These are phyloP conservation scores for Suillus fuscotomentosus DNA, from an alignment of 768 basidiomycete species.

Conservation along the genomic window DNA sequence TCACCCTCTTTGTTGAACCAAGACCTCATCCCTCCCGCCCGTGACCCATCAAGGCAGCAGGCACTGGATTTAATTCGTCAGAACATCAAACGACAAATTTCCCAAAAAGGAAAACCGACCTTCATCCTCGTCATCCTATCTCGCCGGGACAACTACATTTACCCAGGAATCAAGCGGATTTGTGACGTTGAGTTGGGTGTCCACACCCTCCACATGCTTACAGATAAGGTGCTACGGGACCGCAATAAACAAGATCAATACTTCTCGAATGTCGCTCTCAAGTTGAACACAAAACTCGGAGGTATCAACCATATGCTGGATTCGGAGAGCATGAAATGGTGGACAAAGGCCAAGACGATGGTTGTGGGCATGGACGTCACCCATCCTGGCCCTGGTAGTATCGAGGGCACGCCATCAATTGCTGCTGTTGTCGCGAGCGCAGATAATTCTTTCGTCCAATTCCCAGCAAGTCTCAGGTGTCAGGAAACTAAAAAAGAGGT, in stretches of 20 bases:
- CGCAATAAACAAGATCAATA: conserved; percentile 71
- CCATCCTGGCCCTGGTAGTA: conserved; percentile 68
- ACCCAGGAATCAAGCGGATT: conserved; percentile 78
- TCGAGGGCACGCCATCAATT: conserved; percentile 75
- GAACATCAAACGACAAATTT: conserved; percentile 33
- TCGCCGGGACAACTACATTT: conserved; percentile 68
- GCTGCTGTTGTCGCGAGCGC: conserved; percentile 81
- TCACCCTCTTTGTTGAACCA: conserved; percentile 39
- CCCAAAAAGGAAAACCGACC: conserved; percentile 40
- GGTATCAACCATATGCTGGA: conserved; percentile 80
- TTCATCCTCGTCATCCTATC: conserved; percentile 74
- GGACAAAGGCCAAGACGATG: conserved; percentile 70
- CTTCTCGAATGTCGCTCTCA: conserved; percentile 78
- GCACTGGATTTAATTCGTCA: conserved; percentile 43
- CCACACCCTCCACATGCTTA: conserved; percentile 72
- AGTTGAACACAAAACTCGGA: conserved; percentile 81
- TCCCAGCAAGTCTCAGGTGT: conserved; percentile 69
- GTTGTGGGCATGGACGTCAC: conserved; percentile 85
- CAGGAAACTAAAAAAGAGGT: conserved; percentile 44
- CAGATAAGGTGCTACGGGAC: conserved; percentile 56
- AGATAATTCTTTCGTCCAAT: conserved; percentile 70
- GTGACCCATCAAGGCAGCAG: conserved; percentile 35
- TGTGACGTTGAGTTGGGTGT: conserved; percentile 74
- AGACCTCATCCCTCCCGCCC: conserved; percentile 4
- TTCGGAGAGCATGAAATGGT: conserved; percentile 55